Evolutionary conservation across 2,329 filamentous ascomycete genomes (phyloP), one percentile per base, ranked within the genome.

Genomic region (Fusarium longipes): DNA sequence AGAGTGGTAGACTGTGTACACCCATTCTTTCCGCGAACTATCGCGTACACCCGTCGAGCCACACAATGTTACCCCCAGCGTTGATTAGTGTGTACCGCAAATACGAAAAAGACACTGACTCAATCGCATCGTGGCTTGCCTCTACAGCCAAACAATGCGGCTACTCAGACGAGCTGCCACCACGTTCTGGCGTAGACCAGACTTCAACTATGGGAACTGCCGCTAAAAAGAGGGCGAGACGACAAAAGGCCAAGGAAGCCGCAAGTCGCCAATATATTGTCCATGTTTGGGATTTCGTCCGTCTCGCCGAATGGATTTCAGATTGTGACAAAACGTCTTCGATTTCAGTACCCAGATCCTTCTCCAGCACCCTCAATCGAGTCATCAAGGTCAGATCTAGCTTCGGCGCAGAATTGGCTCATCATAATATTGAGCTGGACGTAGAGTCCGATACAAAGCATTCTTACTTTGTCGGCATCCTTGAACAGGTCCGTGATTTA

Each of bases 281-380:
- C 25, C 70, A 74, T 25, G 72, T 79, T 63, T 76, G 76, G 27
- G 77, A 81, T 42, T 81, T 81, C 39, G 59, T 79, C 1, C 70
- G 71, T 0, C 63, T 83, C 8, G 81, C 80, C 20, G 68, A 80
- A 35, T 78, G 74, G 59, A 76, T 82, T 29, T 75, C 71, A 7
- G 53, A 30, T 3, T 57, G 54, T 17, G 20, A n/a, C 3, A 52
- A 55, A n/a, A n/a, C n/a, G 7, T 70, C 73, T 1, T 20, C 65
- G 6, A 42, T 77, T 2, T 42, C 70, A 1, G 70, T 82, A 0
- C 77, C 80, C 0, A 18, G 22, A 0, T 64, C 70, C 8, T 73
- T 83, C 29, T 51, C 60, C 1, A 52, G 52, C 6, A 77, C 78
- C 1, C 63, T 84, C 5, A 65, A 78, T 27, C 75, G 78, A 1